Evolutionary conservation across 2,329 filamentous ascomycete genomes (phyloP).

Genomic region (Calonectria pseudoreteaudii): DNA sequence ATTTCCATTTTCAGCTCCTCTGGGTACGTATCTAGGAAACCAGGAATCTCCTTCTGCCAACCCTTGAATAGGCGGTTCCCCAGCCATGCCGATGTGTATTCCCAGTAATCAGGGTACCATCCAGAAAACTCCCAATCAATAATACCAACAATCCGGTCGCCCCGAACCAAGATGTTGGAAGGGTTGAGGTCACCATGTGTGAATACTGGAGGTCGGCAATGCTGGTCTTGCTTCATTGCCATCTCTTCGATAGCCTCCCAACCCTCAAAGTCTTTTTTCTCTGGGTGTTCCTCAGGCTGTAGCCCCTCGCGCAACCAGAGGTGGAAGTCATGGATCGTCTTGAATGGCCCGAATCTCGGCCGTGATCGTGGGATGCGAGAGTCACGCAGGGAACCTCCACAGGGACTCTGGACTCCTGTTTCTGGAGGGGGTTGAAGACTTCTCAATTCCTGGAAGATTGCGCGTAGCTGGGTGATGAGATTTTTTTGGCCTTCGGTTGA

Average conservation of each 20-base stretch:
- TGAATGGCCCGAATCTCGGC: conserved; percentile 47
- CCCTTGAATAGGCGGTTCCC: neutral
- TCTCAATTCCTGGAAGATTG: conserved; percentile 39
- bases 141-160: conserved; percentile 59
- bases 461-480: conserved; percentile 37
- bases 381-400: conserved; percentile 45
- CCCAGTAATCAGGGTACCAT: conserved; percentile 51
- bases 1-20: conserved; percentile 23
- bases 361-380: conserved; percentile 36
- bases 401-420: conserved; percentile 41
- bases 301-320: conserved; percentile 45
- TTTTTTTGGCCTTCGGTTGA: conserved; percentile 18
- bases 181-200: conserved; percentile 61
- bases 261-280: conserved; percentile 34
- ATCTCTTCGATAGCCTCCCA: conserved; percentile 48
- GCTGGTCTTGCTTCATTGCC: conserved; percentile 49
- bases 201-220: conserved; percentile 54
- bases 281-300: conserved; percentile 32
- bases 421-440: conserved; percentile 32
- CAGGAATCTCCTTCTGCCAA: conserved; percentile 6
- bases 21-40: conserved; percentile 6
- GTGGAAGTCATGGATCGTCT: conserved; percentile 47
- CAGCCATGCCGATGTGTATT: conserved; percentile 46
- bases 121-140: conserved; percentile 51
- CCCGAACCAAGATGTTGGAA: no score